These are phyloP conservation scores for Dactylellina drechsleri DNA, from an alignment of 2,329 filamentous ascomycete species.

Conservation along the genomic window DNA sequence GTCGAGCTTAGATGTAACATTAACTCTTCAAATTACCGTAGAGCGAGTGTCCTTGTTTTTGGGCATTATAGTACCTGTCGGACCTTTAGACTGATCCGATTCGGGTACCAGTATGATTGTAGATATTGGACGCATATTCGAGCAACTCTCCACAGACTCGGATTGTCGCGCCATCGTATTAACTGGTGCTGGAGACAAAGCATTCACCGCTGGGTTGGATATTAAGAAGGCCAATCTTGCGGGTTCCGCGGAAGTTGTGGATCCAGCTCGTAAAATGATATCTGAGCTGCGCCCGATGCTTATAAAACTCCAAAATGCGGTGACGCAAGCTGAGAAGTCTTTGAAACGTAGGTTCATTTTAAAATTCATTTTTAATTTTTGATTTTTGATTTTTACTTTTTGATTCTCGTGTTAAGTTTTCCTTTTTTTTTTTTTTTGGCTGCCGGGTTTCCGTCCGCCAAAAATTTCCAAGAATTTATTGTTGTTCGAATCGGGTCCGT, in stretches of 20 bases:
- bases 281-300: constrained; percentile 74
- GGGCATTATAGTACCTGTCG: constrained; percentile 57
- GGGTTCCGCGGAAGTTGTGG: constrained; percentile 61
- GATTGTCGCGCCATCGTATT: constrained; percentile 80
- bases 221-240: constrained; percentile 71
- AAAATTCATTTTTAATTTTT: too few species aligned
- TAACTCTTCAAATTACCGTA: too few species aligned
- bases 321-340: constrained; percentile 81
- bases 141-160: constrained; percentile 75
- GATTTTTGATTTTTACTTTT: too few species aligned
- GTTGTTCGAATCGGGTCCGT: not conserved
- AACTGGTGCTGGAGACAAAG: constrained; percentile 81
- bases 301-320: constrained; percentile 80
- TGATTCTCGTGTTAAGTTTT: too few species aligned
- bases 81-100: not conserved
- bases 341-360: constrained; percentile 75
- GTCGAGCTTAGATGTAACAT: constrained; percentile 55
- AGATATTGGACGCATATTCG: constrained; percentile 79
- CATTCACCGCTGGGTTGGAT: constrained; percentile 88
- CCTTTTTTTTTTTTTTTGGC: too few species aligned
- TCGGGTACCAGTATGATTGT: constrained; percentile 75
- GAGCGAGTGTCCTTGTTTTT: too few species aligned
- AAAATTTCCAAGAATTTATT: too few species aligned
- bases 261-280: constrained; percentile 72
- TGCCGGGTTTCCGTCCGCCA: too few species aligned